Evolutionary conservation across 257 asterid genomes (phyloP), one percentile per base, ranked within the genome.

Genomic region (Lavandula angustifolia): DNA sequence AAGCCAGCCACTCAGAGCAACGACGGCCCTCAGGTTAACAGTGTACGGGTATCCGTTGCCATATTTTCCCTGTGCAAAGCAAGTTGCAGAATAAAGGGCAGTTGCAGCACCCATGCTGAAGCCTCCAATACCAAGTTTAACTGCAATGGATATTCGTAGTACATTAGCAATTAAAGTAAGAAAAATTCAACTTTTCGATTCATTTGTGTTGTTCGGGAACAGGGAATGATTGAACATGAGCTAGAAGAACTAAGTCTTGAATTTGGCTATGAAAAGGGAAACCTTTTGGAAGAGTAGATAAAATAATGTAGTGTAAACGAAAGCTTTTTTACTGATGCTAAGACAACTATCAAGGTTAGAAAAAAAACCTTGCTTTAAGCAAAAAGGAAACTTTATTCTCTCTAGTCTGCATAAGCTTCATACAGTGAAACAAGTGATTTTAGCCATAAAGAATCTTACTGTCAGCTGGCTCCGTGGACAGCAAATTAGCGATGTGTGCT

Each of bases 41-140:
- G 94, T 82, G 75, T 90, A 94, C 35, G 96, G 87, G 67, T 70
- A 81, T 18, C 97, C 95, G 63, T 90, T 90, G 71, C 91, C 86
- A 44, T 83, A 90, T 73, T 80, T 86, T 27, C 97, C 97, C 4
- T 81, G 96, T 1, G 89, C 85, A 55, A 87, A 94, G 83, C 99
- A 94, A 42, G 94, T 84, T 18, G 86, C 99, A 18, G 99, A 94
- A 71, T 90, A 90, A 54, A 94, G 85, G 2, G 99, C 94, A 54
- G 85, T 80, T 42, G 97, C 97, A 59, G 92, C 95, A 35, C 99
- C 99, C 97, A 90, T 90, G 73, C 97, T 87, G 84, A 94, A 94
- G 62, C 99, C 99, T 71, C 97, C 97, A 22, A 90, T 82, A 5
- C 97, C 99, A 68, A 90, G 95, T 78, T 86, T 90, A 74, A 94